Conservation (phyloP, 2,329 filamentous ascomycete genomes). For the Stemphylium beticola region DNA sequence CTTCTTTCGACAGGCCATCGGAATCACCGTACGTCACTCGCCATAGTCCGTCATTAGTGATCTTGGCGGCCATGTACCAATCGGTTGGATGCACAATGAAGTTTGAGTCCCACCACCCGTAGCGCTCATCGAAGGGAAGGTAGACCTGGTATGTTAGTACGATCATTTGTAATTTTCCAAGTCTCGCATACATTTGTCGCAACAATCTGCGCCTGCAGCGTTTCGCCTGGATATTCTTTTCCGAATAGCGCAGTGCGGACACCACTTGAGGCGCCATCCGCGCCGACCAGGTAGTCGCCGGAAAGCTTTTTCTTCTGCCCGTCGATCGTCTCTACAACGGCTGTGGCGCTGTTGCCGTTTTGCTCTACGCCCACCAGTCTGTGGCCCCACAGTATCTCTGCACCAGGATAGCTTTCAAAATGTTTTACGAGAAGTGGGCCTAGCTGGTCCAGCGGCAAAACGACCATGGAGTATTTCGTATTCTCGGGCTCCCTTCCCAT, state of each 20-base stretch:
- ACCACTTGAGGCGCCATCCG: slow-evolving; percentile 44
- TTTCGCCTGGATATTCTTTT: slow-evolving; percentile 62
- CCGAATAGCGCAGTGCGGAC: slow-evolving; percentile 43
- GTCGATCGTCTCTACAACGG: slow-evolving; percentile 32
- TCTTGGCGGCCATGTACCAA: slow-evolving; percentile 67
- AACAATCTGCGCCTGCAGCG: slow-evolving; percentile 66
- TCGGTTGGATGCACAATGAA: slow-evolving; percentile 68
- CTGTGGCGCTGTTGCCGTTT: slow-evolving; percentile 37
- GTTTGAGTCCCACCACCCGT: slow-evolving; percentile 62
- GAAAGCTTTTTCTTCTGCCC: slow-evolving; percentile 34
- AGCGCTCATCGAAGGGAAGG: slow-evolving; percentile 63
- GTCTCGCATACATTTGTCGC: slow-evolving; percentile 62
- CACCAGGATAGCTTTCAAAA: slow-evolving; percentile 36
- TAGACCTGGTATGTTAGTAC: slow-evolving; percentile 57
- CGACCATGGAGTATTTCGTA: slow-evolving; percentile 36
- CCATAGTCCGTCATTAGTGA: slow-evolving; percentile 66
- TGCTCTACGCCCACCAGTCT: slow-evolving; percentile 41
- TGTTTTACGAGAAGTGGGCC: slow-evolving; percentile 37
- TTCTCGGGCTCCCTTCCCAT: slow-evolving; percentile 40
- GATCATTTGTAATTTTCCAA: background rate
- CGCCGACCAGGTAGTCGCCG: slow-evolving; percentile 44
- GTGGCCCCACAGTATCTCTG: slow-evolving; percentile 41
- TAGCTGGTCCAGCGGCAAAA: slow-evolving; percentile 40
- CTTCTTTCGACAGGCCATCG: slow-evolving; percentile 59
- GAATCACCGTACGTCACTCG: slow-evolving; percentile 68